phyloP scores from a whole-genome alignment of 805 yeast species.

The Zygosaccharomyces gambellarensis region DNA sequence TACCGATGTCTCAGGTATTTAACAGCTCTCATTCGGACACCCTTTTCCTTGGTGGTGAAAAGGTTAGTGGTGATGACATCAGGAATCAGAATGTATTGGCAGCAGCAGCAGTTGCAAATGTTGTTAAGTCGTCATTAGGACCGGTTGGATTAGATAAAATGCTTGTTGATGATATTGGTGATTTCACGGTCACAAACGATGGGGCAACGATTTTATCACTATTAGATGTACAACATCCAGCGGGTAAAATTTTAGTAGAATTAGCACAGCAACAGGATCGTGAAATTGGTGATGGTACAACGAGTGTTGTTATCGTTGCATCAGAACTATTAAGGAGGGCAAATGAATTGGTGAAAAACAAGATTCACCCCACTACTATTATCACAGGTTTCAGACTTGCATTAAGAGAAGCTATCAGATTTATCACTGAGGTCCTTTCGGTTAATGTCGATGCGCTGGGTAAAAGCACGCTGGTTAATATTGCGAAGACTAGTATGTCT shows the following conservation, averaged over 20 bases:
- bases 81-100: constrained; percentile 95
- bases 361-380: constrained; percentile 96
- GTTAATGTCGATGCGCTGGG: constrained; percentile 74
- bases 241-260: constrained; percentile 94
- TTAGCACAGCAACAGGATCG: constrained; percentile 98
- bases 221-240: constrained; percentile 97
- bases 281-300: constrained; percentile 98
- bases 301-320: constrained; percentile 95
- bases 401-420: constrained; percentile 81
- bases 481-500: constrained; percentile 96
- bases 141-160: constrained; percentile 98
- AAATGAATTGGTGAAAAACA: constrained; percentile 85
- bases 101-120: constrained; percentile 75
- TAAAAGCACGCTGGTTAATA: constrained; percentile 77
- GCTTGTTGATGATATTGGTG: constrained; percentile 98
- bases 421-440: constrained; percentile 78
- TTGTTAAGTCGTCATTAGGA: constrained; percentile 87
- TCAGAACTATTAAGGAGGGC: constrained; percentile 89
- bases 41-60: constrained; percentile 91
- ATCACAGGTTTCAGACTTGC: constrained; percentile 96
- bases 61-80: constrained; percentile 91
- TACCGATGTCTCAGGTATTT: constrained; percentile 54
- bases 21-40: constrained; percentile 87
- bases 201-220: constrained; percentile 93
- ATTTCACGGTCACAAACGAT: constrained; percentile 96